phyloP scores from a whole-genome alignment of 495 filamentous ascomycete genomes.

The Penicillium waksmanii region DNA sequence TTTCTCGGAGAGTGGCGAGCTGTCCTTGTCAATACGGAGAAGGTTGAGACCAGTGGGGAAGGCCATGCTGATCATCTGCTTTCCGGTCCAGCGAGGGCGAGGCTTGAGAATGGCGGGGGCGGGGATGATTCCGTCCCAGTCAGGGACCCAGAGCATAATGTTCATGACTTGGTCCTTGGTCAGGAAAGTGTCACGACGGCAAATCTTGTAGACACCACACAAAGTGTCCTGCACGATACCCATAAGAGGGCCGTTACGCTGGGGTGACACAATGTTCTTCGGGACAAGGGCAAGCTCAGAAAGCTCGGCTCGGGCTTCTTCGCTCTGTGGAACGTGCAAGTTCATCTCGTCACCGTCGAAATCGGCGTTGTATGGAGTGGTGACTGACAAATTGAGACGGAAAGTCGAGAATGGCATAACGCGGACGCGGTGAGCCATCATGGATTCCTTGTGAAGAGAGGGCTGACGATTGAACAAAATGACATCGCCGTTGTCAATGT shows the following conservation, averaged over 20 bases:
- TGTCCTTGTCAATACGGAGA: slow-evolving; percentile 60
- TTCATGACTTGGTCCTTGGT: slow-evolving; percentile 92
- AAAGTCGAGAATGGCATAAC: slow-evolving; percentile 99
- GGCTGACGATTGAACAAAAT: slow-evolving; percentile 99
- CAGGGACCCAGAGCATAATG: slow-evolving; percentile 91
- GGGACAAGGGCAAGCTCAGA: slow-evolving; percentile 94
- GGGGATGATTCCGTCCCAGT: slow-evolving; percentile 95
- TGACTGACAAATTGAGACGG: slow-evolving; percentile 94
- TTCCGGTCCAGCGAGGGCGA: slow-evolving; percentile 94
- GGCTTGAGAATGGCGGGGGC: slow-evolving; percentile 90
- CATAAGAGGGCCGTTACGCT: slow-evolving; percentile 97
- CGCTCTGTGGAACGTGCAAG: slow-evolving; percentile 95
- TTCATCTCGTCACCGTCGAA: slow-evolving; percentile 99
- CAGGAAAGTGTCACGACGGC: slow-evolving; percentile 88
- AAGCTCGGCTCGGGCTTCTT: slow-evolving; percentile 94
- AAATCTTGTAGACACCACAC: slow-evolving; percentile 95
- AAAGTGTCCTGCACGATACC: slow-evolving; percentile 99
- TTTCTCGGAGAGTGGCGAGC: slow-evolving; percentile 54
- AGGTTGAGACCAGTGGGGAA: slow-evolving; percentile 88
- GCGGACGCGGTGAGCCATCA: slow-evolving; percentile 98
- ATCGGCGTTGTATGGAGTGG: slow-evolving; percentile 98
- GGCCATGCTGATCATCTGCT: slow-evolving; percentile 93
- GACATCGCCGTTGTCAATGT: slow-evolving; percentile 92
- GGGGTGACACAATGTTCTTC: slow-evolving; percentile 95
- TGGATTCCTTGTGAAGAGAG: slow-evolving; percentile 98